phyloP scores from a whole-genome alignment of 2,329 filamentous ascomycete genomes.

The Delphinella strobiligena region DNA sequence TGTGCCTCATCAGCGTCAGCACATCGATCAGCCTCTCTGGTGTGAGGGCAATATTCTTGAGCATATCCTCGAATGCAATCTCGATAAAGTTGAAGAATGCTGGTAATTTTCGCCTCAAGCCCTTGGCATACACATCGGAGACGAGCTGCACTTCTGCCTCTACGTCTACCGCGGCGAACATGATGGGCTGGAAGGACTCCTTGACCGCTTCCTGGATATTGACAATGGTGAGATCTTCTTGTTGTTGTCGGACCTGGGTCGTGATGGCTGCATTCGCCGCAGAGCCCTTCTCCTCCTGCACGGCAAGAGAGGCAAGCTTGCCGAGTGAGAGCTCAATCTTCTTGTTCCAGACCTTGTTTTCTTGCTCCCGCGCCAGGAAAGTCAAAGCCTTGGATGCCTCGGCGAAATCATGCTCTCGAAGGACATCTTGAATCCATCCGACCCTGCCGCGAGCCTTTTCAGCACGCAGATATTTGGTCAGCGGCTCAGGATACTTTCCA shows the following conservation, averaged over 20 bases:
- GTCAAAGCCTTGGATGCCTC: conserved; percentile 61
- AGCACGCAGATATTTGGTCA: conserved; percentile 68
- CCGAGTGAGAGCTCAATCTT: conserved; percentile 84
- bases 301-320: conserved; percentile 62
- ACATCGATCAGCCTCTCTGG: conserved; percentile 54
- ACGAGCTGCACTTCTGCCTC: conserved; percentile 66
- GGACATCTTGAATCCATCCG: conserved; percentile 89
- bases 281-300: conserved; percentile 27
- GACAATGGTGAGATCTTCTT: conserved; percentile 56
- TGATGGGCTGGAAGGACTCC: conserved; percentile 53
- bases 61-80: conserved; percentile 54
- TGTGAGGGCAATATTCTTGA: conserved; percentile 57
- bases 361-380: conserved; percentile 55
- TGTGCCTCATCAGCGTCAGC: conserved; percentile 66
- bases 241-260: conserved; percentile 4
- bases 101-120: conserved; percentile 36
- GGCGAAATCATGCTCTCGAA: conserved; percentile 60
- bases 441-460: conserved; percentile 63
- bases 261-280: conserved; percentile 2
- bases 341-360: conserved; percentile 80
- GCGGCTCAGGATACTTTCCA: conserved; percentile 54
- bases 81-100: conserved; percentile 61
- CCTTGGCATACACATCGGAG: conserved; percentile 9
- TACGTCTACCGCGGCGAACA: conserved; percentile 64
- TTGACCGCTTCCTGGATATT: conserved; percentile 71